Evolutionary conservation across 129 eudicot genomes (phyloP).

Genomic region (Centaurea solstitialis): DNA sequence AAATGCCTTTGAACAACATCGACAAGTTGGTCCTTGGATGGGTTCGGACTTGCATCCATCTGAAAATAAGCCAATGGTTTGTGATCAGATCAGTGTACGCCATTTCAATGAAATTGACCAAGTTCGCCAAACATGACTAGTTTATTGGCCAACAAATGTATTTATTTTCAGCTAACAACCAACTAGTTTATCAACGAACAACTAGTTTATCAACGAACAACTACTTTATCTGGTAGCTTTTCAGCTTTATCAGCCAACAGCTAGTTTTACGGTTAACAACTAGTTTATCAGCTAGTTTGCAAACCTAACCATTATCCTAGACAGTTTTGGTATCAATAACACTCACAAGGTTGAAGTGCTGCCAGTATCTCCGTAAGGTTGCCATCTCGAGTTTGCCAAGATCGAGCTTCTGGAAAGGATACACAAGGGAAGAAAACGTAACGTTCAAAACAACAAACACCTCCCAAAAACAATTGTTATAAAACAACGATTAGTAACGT

Average conservation of each 20-base stretch:
- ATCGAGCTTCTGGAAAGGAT: conserved; percentile 48
- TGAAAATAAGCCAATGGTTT: conserved; percentile 8
- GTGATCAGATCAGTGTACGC: not conserved
- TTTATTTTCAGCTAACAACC: no score
- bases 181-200: no score
- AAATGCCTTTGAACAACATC: conserved; percentile 75
- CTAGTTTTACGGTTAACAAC: not conserved
- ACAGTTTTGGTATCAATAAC: not conserved
- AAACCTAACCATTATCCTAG: no score
- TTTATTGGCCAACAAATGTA: no score
- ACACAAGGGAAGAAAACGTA: not conserved
- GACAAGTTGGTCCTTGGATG: conserved; percentile 63
- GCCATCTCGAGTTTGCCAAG: conserved; percentile 76
- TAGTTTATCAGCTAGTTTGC: no score
- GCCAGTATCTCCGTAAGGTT: conserved; percentile 61
- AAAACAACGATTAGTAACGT: not conserved
- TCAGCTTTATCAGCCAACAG: no score
- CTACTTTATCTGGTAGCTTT: no score
- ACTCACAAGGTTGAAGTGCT: conserved; percentile 76
- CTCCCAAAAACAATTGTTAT: not conserved
- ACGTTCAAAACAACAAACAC: not conserved
- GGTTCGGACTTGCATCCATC: conserved; percentile 61
- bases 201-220: not conserved
- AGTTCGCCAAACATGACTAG: not conserved
- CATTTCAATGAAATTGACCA: no score